Evolutionary conservation across 1,284 basidiomycete genomes (phyloP), one percentile per base, ranked within the genome.

Genomic region (Rugiboletus extremiorientalis): DNA sequence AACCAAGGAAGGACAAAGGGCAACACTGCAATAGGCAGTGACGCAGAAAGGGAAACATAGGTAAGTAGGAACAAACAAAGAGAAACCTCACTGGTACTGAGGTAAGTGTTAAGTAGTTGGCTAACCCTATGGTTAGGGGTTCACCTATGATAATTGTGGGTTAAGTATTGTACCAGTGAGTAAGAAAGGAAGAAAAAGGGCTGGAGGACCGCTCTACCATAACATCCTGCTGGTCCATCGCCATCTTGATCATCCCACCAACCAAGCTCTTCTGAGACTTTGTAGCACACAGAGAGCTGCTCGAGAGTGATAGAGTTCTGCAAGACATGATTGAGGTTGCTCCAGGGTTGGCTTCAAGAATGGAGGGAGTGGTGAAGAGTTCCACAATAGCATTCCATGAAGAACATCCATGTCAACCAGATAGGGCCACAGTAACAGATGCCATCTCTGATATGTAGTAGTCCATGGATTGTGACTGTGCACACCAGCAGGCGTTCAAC

Each of bases 251-350:
- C 11, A 8, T 45, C 28, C 28, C 28, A 45, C 44, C 44, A 45
- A 11, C 20, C 0, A 1, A 31, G 44, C 9, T 45, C 28, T 0
- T 31, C 28, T 16, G 28, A 1, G 0, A 45, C 1, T 1, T 45
- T 15, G 5, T 45, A 45, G 5, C 9, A 6, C 0, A 31, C 9
- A 22, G n/a, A 4, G 2, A 45, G 11, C 9, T 45, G 28, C 11
- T 45, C 14, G 3, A 45, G 28, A 1, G 6, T 2, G 3, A 45
- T 31, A 0, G 5, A 31, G 7, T 45, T 0, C 1, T 5, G n/a
- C 15, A 45, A 6, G 1, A 4, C 9, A 4, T 3, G 10, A 6
- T n/a, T 44, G 6, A 44, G 5, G 4, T n/a, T 28, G 1, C 20
- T n/a, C 27, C 42, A 28, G 1, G 20, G 27, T 5, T 44, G 44